Evolutionary conservation across 2,329 filamentous ascomycete species (phyloP).

Genomic region (Penicillium hordei): DNA sequence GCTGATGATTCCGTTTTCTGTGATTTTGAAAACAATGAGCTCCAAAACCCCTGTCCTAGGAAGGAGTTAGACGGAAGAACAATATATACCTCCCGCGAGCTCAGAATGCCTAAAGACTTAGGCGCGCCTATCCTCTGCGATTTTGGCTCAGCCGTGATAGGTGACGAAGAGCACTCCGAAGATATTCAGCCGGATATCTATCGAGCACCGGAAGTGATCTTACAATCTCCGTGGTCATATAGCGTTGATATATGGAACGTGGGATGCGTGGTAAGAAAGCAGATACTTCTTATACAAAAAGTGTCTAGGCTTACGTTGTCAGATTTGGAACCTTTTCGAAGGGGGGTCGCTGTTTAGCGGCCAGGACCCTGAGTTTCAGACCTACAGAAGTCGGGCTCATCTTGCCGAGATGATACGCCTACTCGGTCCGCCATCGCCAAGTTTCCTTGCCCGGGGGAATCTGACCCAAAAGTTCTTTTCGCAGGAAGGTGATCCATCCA

Average conservation of each 20-base stretch:
- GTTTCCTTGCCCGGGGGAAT: conserved; percentile 36
- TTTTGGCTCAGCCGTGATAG: conserved; percentile 49
- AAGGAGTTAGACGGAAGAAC: conserved; percentile 44
- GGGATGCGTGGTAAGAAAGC: conserved; percentile 49
- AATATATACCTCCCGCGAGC: conserved; percentile 47
- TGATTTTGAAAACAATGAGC: conserved; percentile 38
- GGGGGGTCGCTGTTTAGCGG: conserved; percentile 47
- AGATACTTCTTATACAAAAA: not conserved
- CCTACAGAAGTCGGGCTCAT: conserved; percentile 48
- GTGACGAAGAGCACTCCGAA: conserved; percentile 35
- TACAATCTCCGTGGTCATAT: conserved; percentile 49
- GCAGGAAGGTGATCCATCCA: conserved; percentile 29
- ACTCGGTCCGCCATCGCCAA: conserved; percentile 45
- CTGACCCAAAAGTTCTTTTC: conserved; percentile 43
- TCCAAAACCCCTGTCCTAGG: conserved; percentile 38
- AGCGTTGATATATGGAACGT: conserved; percentile 55
- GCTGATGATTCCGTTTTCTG: conserved; percentile 43
- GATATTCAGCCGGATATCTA: conserved; percentile 37
- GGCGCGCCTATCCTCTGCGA: conserved; percentile 50
- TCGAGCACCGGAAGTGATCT: conserved; percentile 48
- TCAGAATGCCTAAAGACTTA: conserved; percentile 32
- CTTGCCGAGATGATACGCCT: conserved; percentile 51
- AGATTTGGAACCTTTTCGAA: conserved; percentile 55
- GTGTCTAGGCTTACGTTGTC: not conserved
- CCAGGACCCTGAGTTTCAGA: conserved; percentile 40